phyloP scores from a whole-genome alignment of 768 basidiomycete genomes.

The Ramaria sp. region DNA sequence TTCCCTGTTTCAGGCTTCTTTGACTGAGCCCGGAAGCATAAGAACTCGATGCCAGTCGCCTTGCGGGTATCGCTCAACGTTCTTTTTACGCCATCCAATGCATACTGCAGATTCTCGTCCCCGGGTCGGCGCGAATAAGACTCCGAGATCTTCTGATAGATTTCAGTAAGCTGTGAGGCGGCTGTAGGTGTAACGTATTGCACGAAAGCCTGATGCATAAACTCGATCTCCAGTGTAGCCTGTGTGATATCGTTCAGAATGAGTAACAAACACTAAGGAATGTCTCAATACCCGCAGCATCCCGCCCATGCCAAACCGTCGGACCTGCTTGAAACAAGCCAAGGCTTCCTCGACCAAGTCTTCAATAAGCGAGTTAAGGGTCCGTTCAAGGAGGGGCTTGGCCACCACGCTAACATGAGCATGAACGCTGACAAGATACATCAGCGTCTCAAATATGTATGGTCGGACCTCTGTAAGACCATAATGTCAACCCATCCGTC shows the following conservation, averaged over 20 bases:
- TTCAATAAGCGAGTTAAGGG: constrained; percentile 69
- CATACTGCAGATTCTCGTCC: constrained; percentile 76
- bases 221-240: constrained; percentile 98
- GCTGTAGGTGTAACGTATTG: constrained; percentile 78
- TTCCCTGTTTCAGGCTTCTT: constrained; percentile 12
- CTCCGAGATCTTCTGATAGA: constrained; percentile 92
- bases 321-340: constrained; percentile 78
- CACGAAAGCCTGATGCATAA: constrained; percentile 91
- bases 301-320: constrained; percentile 93
- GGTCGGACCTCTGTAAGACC: constrained; percentile 75
- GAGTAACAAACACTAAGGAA: not conserved
- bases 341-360: constrained; percentile 78
- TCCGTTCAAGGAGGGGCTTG: constrained; percentile 71
- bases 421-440: constrained; percentile 85
- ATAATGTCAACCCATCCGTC: not conserved
- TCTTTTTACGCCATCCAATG: constrained; percentile 87
- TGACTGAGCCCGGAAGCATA: constrained; percentile 62
- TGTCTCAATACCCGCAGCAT: constrained; percentile 75
- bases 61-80: constrained; percentile 79
- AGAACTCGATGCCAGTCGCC: constrained; percentile 88
- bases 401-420: constrained; percentile 80
- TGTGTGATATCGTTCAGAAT: constrained; percentile 21
- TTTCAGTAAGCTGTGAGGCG: constrained; percentile 75
- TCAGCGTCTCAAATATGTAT: constrained; percentile 84
- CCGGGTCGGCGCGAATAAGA: constrained; percentile 80